Base-by-base conservation (phyloP, 148 eudicot genomes). In the Vaccinium vitisidaea region DNA sequence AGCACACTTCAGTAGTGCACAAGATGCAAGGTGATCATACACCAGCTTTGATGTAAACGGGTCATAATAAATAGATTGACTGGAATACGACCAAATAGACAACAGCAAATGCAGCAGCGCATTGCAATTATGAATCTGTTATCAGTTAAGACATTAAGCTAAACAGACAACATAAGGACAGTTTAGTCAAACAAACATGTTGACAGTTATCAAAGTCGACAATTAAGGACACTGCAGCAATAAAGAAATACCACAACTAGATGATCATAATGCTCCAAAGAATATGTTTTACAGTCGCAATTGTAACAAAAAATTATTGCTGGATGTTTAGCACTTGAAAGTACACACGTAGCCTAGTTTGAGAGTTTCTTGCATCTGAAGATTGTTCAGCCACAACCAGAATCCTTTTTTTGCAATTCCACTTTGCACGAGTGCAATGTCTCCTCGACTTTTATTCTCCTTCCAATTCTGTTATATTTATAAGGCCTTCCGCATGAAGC, bases 141-240 rank as follows among this genome's bases (percentile, higher is more conserved):
- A 75, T 75, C 79, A 75, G 21, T 49, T 48, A 49, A 49, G 55
- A 39, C 5, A 83, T 48, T 54, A 75, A 5, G 15, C 74, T 73
- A 82, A 50, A 69, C 75, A 71, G 74, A 53, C 43, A 73, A 54
- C 46, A 43, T 43, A 43, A 56, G 79, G 23, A 75, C 14, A 39
- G n/a, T 19, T 19, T 3, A 23, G 79, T 43, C 43, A 30, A 46
- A n/a, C 54, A 23, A 59, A 59, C 16, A 19, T 23, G 21, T 46
- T 39, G 39, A 63, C 84, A 83, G 36, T 23, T 71, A 58, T 36
- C 15, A 43, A 63, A 58, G 23, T 32, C 53, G 39, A 25, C 58
- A 82, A n/a, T 75, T 27, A 32, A 73, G 59, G 36, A 70, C 80
- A 11, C 48, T n/a, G 56, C 78, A 53, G 25, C 39, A 54, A 70